Evolutionary conservation across 495 filamentous ascomycete genomes (phyloP), one percentile per base, ranked within the genome.

Genomic region (Lentithecium fluviatile): DNA sequence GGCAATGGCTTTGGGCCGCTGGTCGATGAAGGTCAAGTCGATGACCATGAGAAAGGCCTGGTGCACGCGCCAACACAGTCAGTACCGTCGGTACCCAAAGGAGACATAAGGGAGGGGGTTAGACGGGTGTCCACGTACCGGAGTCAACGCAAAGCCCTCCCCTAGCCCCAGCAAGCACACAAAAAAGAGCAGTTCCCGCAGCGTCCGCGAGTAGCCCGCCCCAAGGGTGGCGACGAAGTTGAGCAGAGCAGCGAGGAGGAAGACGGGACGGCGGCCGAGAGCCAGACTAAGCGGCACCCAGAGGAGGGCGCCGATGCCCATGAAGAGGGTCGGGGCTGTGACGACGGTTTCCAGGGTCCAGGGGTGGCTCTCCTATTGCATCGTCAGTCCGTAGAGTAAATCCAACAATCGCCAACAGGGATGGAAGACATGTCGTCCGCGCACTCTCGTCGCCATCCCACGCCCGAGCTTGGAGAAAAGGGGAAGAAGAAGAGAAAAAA

Each of bases 21-120:
- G 61, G 42, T 52, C 45, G 19, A 64, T 64, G 52, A 64, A 64
- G 12, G 61, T 58, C 12, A 64, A 13, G 38, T 64, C 61, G 48
- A 64, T 58, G 54, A 64, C 45, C 26, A 64, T 59, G 20, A 64
- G 55, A 13, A 59, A 48, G 0, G 21, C 36, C 61, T 64, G n/a
- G 10, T 3, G 36, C 19, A 25, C n/a, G n/a, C n/a, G n/a, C n/a
- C n/a, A n/a, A n/a, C n/a, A n/a, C n/a, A n/a, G n/a, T n/a, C n/a
- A n/a, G n/a, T n/a, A n/a, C n/a, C n/a, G n/a, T n/a, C n/a, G n/a
- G n/a, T n/a, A n/a, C n/a, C n/a, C n/a, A n/a, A n/a, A n/a, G n/a
- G n/a, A n/a, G n/a, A n/a, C n/a, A n/a, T n/a, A n/a, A n/a, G n/a
- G n/a, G n/a, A n/a, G n/a, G n/a, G n/a, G n/a, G n/a, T n/a, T n/a